Evolutionary conservation across 2,329 filamentous ascomycete species (phyloP), one percentile per base, ranked within the genome.

Genomic region (Sporothrix pallida): DNA sequence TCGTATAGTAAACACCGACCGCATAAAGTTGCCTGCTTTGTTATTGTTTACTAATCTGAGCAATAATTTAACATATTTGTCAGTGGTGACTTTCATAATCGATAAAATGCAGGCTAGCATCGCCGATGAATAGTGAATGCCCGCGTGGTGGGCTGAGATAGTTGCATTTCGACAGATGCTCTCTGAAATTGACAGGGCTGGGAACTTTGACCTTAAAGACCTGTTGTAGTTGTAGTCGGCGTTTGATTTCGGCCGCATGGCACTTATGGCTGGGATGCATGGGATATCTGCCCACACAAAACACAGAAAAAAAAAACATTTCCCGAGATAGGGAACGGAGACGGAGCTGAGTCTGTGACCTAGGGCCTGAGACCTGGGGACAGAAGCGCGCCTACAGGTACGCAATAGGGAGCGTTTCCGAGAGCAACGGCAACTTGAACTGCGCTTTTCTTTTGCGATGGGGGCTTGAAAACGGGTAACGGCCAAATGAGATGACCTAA

Each of bases 41-140:
- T 67, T 13, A 26, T 17, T 50, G 63, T 67, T 67, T 44, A 67
- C 63, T 67, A 67, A 67, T 67, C 63, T 9, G 7, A n/a, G n/a
- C 37, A 17, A n/a, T 13, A 17, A 3, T 17, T n/a, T 15, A 65
- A n/a, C 60, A 15, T 4, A 17, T 2, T 6, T 3, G 52, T 26
- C 17, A 23, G 12, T 5, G 3, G 5, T 37, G 31, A 37, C 31
- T 37, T 37, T 37, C 31, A 37, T 37, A 37, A 37, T 37, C 31
- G 5, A 37, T 37, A 37, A 37, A 37, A 37, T 7, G 4, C 31
- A 37, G 31, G 31, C 31, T 37, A 37, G 3, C 20, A 56, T 12
- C 52, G 52, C 10, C 20, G n/a, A 26, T 56, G 20, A 23, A 44
- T 37, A n/a, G 60, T 9, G 37, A 44, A 20, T 63, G 37, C 37